Base-by-base conservation (phyloP, 257 asterid species). In the Solanum chilense region DNA sequence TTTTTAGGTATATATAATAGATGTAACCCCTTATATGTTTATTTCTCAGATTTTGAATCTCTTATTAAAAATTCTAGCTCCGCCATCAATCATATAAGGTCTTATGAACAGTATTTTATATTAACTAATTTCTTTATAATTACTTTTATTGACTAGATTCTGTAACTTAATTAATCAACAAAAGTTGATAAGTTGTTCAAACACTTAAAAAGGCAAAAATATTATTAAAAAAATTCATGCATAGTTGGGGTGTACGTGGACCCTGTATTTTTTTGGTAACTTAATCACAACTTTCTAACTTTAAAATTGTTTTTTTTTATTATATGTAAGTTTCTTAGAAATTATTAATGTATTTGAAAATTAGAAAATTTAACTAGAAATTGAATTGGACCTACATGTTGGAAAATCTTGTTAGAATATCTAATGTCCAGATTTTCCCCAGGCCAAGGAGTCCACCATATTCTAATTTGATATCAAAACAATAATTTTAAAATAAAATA, bases 71-170 rank as follows among this genome's bases (percentile, higher is more conserved):
- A 33, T 33, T 33, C 0, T 33, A 1, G 4, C 35, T 33, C 35
- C 1, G 0, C 5, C 5, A 5, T 1, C 4, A 5, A 33, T 33
- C 5, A 33, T 4, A 0, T 1, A 9, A 2, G 9, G 16, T 64
- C 18, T 64, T 25, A 64, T 5, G 9, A 66, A 27, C 5, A 25
- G 18, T 27, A 25, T 12, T 3, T 66, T 64, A 33, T 12, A 64
- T 5, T 18, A 2, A 64, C 71, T 64, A 18, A 71, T 18, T 73
- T 23, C 33, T 12, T 37, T 75, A 39, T 75, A 75, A 42, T 75
- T 21, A 21, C 56, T 52, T 75, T 75, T 39, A 37, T 75, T 75
- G 82, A 75, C 12, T 29, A 21, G 33, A 11, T 15, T 75, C 56
- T 75, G 25, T 0, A 75, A 75, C 56, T 75, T 27, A n/a, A n/a